Base-by-base conservation (phyloP, 1,139 yeast genomes). In the Pichia sp. region DNA sequence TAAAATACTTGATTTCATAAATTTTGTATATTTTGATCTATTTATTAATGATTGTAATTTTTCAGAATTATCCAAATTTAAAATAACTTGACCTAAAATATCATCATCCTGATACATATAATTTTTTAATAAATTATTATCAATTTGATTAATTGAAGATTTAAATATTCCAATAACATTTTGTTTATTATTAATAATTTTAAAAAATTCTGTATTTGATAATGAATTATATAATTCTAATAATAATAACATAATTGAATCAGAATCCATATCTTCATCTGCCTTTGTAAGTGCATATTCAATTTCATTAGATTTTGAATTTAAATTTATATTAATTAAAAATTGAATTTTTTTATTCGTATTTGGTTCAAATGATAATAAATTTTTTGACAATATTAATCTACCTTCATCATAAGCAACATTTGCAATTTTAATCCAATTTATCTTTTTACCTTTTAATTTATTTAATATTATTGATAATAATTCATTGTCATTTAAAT, bases 351-450 rank as follows among this genome's bases (percentile, higher is more conserved):
- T 85, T 45, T 75, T 73, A 3, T 70, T 69, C 0, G 84, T 74
- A 5, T 81, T 70, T 0, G 86, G 82, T 58, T 92, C 97, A 47
- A 80, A 65, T 43, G 80, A 74, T 4, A 86, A 71, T 27, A 90
- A 62, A 40, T 74, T 66, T 46, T 82, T 77, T 30, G 96, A 83
- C 27, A 92, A 65, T 27, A 71, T 70, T 5, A 74, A 63, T 31
- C 97, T 70, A 2, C 98, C 98, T 62, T 92, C 97, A 53, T 83
- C 82, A 56, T 75, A 80, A 1, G 97, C 96, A 26, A 77, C 71
- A 20, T 73, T 70, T 0, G 94, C 80, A 32, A 92, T 77, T 36
- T 73, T 69, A 10, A 78, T 78, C 56, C 81, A 80, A 0, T 94
- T 73, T 0, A 84, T 66, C 27, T 63, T 62, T 26, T 46, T n/a